Evolutionary conservation across 176 grass and related monocot species (phyloP).

Genomic region (Eleusine coracana): DNA sequence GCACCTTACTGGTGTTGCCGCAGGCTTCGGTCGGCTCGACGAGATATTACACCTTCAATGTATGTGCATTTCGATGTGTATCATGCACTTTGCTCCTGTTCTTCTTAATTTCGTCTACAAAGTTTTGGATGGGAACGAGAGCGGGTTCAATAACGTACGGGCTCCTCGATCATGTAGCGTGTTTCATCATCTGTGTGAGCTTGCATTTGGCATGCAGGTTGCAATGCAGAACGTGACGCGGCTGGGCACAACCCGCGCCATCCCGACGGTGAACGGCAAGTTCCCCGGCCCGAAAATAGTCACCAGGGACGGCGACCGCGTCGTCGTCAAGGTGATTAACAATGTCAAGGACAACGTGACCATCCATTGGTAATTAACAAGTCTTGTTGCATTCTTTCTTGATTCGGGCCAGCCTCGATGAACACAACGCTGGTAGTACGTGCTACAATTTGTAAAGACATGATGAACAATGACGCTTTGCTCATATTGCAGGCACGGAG

Average conservation of each 20-base stretch:
- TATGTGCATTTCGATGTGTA: neutral
- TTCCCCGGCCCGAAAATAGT: slow-evolving; percentile 64
- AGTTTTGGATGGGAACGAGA: too few relatives aligned
- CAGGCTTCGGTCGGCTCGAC: slow-evolving; percentile 34
- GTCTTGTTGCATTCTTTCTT: neutral
- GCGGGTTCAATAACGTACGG: too few relatives aligned
- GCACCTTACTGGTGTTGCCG: slow-evolving; percentile 37
- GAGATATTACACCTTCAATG: slow-evolving; percentile 74
- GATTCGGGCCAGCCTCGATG: neutral
- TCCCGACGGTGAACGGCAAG: slow-evolving; percentile 70
- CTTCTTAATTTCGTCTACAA: too few relatives aligned
- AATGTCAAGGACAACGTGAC: slow-evolving; percentile 61
- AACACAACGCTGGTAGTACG: neutral
- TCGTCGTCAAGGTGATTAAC: slow-evolving; percentile 69
- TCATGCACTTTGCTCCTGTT: neutral
- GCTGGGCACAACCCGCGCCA: slow-evolving; percentile 59
- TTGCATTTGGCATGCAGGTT: slow-evolving; percentile 46
- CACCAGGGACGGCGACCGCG: slow-evolving; percentile 60
- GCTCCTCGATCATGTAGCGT: neutral
- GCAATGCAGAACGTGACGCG: slow-evolving; percentile 48
- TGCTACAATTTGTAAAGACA: neutral
- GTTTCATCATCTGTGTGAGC: neutral
- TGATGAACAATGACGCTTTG: neutral
- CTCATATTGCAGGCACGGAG: slow-evolving; percentile 46
- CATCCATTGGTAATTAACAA: slow-evolving; percentile 64